Conservation (phyloP, 2,329 filamentous ascomycete species). For the Paraconiothyrium brasiliense region DNA sequence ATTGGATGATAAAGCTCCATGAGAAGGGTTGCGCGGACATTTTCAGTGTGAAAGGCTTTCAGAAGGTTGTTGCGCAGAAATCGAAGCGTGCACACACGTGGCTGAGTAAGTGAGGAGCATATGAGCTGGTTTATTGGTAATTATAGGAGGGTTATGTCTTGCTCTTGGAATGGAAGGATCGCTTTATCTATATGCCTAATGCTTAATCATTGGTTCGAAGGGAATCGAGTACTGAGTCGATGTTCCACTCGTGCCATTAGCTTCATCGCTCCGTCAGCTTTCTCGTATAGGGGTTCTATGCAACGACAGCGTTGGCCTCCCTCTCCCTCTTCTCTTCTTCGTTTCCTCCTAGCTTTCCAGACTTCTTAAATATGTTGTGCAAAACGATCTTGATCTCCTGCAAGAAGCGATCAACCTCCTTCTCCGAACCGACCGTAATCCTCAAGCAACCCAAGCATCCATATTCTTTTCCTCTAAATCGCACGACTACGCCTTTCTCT, state of each 20-base stretch:
- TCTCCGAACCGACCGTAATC: constrained; percentile 90
- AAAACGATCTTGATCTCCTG: constrained; percentile 68
- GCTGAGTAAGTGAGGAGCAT: neutral
- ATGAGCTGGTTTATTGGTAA: too few species aligned
- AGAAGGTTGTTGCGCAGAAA: neutral
- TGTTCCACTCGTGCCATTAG: neutral
- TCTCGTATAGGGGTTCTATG: constrained; percentile 35
- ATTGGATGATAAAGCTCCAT: neutral
- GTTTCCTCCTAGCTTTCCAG: constrained; percentile 37
- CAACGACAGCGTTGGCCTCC: constrained; percentile 60
- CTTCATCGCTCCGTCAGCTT: neutral
- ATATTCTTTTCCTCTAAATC: constrained; percentile 91
- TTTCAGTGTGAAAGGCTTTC: too few species aligned
- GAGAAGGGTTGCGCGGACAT: neutral
- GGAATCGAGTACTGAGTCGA: neutral
- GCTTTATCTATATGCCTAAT: neutral
- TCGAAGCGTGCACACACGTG: neutral
- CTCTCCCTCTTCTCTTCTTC: constrained; percentile 59
- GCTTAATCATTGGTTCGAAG: neutral
- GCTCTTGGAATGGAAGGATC: neutral
- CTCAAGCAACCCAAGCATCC: constrained; percentile 89
- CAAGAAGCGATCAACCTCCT: constrained; percentile 83
- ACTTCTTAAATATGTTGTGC: constrained; percentile 57
- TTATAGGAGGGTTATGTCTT: neutral
- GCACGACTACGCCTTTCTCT: constrained; percentile 86